phyloP scores from a whole-genome alignment of 495 filamentous ascomycete genomes.

The Xylaria longipes region DNA sequence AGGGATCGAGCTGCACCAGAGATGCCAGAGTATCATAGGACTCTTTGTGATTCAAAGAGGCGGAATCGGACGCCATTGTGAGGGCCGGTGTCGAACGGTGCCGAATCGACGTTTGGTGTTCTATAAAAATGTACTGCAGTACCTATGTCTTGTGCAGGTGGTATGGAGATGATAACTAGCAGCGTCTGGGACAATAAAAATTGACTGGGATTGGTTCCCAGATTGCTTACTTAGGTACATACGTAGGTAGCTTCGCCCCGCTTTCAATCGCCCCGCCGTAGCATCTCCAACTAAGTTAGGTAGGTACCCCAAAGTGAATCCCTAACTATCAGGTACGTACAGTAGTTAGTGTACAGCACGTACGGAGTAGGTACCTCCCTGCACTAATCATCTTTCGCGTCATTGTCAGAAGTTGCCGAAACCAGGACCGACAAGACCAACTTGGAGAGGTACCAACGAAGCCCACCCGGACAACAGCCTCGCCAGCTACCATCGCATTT shows the following conservation, averaged over 20 bases:
- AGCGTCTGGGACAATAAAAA: not conserved
- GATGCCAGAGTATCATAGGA: conserved; percentile 65
- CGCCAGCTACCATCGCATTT: not conserved
- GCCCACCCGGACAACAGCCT: not conserved
- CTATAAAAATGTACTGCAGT: no score
- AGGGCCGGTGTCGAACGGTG: not conserved
- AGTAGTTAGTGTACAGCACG: no score
- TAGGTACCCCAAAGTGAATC: not conserved
- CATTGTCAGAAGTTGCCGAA: not conserved
- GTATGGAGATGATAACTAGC: not conserved
- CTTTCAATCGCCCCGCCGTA: conserved; percentile 14
- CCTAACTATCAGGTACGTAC: no score
- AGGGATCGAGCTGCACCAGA: conserved; percentile 80
- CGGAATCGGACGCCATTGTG: conserved; percentile 34
- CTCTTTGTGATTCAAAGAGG: conserved; percentile 40
- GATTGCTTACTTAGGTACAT: not conserved
- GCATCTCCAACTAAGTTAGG: not conserved
- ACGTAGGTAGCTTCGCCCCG: not conserved
- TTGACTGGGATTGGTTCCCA: not conserved
- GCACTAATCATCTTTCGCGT: not conserved
- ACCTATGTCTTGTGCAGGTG: no score
- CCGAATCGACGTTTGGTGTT: not conserved
- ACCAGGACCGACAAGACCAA: not conserved
- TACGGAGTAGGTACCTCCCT: no score
- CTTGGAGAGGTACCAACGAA: not conserved